A percentile compares a stretch with the other conserved stretches of the same genome.
Conservation (phyloP, 768 basidiomycete genomes). For the Baorangia bicolor region DNA sequence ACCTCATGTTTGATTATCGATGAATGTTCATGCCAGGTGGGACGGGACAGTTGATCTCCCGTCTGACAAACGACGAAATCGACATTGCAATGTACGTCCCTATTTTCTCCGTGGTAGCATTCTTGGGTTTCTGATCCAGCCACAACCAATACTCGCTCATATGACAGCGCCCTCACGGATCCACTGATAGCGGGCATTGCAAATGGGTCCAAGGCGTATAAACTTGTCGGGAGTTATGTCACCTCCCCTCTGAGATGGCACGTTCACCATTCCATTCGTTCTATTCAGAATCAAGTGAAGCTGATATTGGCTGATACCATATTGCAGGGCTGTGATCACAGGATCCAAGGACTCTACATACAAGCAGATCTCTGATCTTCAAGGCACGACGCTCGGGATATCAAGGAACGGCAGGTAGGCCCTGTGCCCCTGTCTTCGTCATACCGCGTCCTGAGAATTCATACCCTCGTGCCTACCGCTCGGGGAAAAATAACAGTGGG, state of each 20-base stretch:
- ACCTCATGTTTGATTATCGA: conserved; percentile 17
- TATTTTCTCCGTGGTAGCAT: neutral
- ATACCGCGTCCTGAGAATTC: neutral
- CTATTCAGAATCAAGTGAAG: neutral
- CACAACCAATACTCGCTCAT: neutral
- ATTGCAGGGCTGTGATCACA: conserved; percentile 84
- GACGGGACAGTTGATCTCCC: conserved; percentile 79
- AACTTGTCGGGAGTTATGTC: conserved; percentile 91
- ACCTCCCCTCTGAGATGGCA: conserved; percentile 86
- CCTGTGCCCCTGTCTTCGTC: neutral
- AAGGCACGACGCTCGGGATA: conserved; percentile 84
- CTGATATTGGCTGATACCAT: neutral
- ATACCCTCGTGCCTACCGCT: neutral
- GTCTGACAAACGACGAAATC: conserved; percentile 72
- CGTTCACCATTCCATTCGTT: conserved; percentile 11
- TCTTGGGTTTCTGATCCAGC: neutral
- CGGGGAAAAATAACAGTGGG: conserved; percentile 46
- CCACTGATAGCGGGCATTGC: conserved; percentile 90
- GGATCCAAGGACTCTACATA: conserved; percentile 67
- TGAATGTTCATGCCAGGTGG: conserved; percentile 52
- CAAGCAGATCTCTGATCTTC: conserved; percentile 68
- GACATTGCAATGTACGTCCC: conserved; percentile 74
- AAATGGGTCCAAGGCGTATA: conserved; percentile 84
- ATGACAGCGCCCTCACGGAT: conserved; percentile 81
- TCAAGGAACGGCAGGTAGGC: conserved; percentile 79